phyloP scores from a whole-genome alignment of 495 filamentous ascomycete genomes.

The Aspergillus baeticus region DNA sequence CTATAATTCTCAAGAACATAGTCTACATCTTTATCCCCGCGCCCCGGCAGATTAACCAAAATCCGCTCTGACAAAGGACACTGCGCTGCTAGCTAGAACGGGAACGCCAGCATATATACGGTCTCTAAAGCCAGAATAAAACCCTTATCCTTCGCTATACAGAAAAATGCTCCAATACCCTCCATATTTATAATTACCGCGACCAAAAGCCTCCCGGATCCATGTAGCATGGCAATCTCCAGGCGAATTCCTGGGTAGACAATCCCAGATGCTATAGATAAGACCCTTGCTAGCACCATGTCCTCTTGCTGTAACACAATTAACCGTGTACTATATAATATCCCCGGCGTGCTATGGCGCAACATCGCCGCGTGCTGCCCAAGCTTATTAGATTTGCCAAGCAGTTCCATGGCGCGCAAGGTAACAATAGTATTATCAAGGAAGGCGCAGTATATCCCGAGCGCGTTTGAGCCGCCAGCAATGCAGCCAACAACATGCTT shows the following conservation, averaged over 20 bases:
- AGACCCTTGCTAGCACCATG: not conserved
- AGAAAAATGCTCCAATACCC: not conserved
- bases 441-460: not conserved
- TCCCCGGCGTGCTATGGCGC: not conserved
- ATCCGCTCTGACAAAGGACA: slow-evolving; percentile 26
- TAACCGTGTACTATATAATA: not conserved
- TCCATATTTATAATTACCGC: slow-evolving; percentile 3
- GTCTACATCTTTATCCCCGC: slow-evolving; percentile 29
- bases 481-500: not conserved
- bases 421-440: not conserved
- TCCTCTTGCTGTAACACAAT: not conserved
- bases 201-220: not conserved
- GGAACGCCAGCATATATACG: not conserved
- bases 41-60: slow-evolving; percentile 34
- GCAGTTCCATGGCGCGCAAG: not conserved
- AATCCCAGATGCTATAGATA: not conserved
- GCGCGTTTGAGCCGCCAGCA: not conserved
- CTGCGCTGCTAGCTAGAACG: not conserved
- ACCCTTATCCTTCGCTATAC: not conserved
- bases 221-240: not conserved
- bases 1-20: slow-evolving; percentile 19
- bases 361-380: not conserved
- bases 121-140: not conserved
- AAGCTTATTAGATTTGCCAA: not conserved
- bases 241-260: not conserved